These are phyloP conservation scores for Penicillium italicum DNA, from an alignment of 2,329 filamentous ascomycete species.

Conservation along the genomic window DNA sequence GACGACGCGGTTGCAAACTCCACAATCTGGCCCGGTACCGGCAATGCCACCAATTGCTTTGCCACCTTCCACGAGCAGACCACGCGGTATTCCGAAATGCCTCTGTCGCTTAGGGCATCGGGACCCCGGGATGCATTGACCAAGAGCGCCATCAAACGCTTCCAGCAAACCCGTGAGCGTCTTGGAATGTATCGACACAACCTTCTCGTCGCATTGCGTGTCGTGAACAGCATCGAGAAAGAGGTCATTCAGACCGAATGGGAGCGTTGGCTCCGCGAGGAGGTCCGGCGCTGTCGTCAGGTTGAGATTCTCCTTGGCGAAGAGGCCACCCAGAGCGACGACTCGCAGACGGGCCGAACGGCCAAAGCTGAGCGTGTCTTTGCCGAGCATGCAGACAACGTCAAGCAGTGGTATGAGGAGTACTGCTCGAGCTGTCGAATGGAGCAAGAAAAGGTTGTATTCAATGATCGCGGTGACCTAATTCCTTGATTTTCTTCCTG, in stretches of 20 bases:
- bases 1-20: conserved; percentile 57
- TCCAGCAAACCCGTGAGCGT: conserved; percentile 76
- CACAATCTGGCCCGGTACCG: conserved; percentile 27
- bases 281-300: conserved; percentile 71
- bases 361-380: conserved; percentile 30
- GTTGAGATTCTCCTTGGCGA: conserved; percentile 48
- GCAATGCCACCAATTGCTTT: conserved; percentile 40
- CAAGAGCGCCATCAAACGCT: conserved; percentile 49
- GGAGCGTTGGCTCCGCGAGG: conserved; percentile 85
- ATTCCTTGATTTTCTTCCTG: conserved; percentile 15
- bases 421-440: conserved; percentile 61
- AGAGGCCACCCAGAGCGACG: conserved; percentile 21
- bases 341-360: conserved; percentile 21
- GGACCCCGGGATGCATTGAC: conserved; percentile 30
- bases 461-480: conserved; percentile 21
- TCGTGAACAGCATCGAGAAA: conserved; percentile 83
- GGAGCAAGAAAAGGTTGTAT: conserved; percentile 38
- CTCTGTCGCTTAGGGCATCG: conserved; percentile 29
- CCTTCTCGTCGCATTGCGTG: conserved; percentile 80
- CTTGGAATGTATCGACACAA: conserved; percentile 85
- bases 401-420: conserved; percentile 55
- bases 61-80: conserved; percentile 44
- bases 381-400: conserved; percentile 41
- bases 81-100: conserved; percentile 31
- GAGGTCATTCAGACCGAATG: conserved; percentile 85